Conservation (phyloP, 768 basidiomycete genomes). For the Termitomyces sp. region DNA sequence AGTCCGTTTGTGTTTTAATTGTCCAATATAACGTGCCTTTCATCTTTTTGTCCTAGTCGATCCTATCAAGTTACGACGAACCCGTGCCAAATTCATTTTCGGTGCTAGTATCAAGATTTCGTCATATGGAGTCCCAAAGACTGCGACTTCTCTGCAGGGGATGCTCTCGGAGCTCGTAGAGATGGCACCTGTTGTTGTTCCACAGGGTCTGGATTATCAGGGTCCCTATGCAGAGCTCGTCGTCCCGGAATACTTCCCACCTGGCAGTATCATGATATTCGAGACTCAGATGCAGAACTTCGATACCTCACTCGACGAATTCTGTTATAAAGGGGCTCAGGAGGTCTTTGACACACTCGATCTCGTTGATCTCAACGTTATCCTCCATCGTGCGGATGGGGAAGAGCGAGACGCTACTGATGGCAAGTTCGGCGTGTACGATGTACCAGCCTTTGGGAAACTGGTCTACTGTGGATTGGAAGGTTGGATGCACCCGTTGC, state of each 20-base stretch:
- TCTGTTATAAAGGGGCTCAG: conserved; percentile 67
- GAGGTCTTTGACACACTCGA: conserved; percentile 69
- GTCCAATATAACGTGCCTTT: neutral
- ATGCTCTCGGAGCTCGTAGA: conserved; percentile 66
- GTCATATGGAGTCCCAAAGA: conserved; percentile 49
- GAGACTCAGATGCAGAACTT: conserved; percentile 77
- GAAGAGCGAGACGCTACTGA: conserved; percentile 89
- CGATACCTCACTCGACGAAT: conserved; percentile 63
- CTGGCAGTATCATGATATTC: conserved; percentile 92
- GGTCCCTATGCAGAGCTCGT: conserved; percentile 73
- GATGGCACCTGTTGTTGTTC: conserved; percentile 51
- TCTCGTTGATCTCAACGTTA: conserved; percentile 83
- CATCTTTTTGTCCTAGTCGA: conserved; percentile 49
- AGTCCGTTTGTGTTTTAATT: conserved; percentile 41
- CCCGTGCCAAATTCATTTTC: conserved; percentile 72
- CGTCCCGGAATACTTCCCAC: conserved; percentile 90
- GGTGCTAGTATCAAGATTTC: conserved; percentile 71
- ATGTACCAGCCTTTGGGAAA: conserved; percentile 68
- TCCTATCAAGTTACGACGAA: conserved; percentile 78
- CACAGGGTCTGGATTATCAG: conserved; percentile 57
- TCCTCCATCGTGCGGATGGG: conserved; percentile 81
- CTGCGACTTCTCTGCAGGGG: conserved; percentile 57
- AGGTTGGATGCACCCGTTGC: conserved; percentile 92
- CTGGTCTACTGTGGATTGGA: conserved; percentile 92
- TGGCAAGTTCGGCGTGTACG: conserved; percentile 78